Percentiles rank a stretch among this genome's conserved stretches.
These are phyloP conservation scores for Geranium rotundifolium DNA, from an alignment of 345 rosid species.

Conservation along the genomic window DNA sequence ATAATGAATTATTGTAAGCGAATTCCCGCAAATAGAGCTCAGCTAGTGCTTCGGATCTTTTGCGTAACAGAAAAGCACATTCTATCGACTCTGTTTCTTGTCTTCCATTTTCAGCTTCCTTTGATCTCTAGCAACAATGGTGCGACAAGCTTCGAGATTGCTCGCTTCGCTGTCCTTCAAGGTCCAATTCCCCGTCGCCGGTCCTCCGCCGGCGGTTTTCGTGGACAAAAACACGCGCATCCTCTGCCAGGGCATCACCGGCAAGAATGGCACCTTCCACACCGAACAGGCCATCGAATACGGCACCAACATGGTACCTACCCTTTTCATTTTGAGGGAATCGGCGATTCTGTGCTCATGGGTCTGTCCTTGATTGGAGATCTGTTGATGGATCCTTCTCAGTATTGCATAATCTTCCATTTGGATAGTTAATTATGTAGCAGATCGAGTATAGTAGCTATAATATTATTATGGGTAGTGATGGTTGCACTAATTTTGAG, in stretches of 20 bases:
- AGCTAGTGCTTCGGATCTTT: no score
- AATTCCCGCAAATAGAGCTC: no score
- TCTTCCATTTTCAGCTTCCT: background rate
- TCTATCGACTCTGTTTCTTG: background rate
- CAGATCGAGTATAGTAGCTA: background rate
- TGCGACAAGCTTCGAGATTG: constrained; percentile 32
- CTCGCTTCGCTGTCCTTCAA: constrained; percentile 27
- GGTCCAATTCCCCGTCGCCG: constrained; percentile 24
- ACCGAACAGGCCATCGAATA: constrained; percentile 94
- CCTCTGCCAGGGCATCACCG: constrained; percentile 93
- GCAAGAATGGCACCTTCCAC: constrained; percentile 87
- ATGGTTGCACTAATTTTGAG: background rate
- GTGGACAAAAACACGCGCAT: constrained; percentile 84
- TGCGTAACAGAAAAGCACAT: background rate
- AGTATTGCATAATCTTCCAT: background rate
- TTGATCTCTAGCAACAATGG: constrained; percentile 15
- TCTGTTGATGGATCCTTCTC: background rate
- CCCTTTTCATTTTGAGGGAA: background rate
- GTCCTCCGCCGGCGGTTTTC: constrained; percentile 68
- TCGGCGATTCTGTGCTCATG: background rate
- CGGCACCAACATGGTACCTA: constrained; percentile 82
- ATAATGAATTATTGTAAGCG: no score
- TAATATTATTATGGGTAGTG: background rate
- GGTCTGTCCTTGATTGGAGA: background rate
- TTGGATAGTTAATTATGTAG: background rate